Evolutionary conservation across 1,284 basidiomycete genomes (phyloP), one percentile per base, ranked within the genome.

Genomic region (Cutaneotrichosporon sp.): DNA sequence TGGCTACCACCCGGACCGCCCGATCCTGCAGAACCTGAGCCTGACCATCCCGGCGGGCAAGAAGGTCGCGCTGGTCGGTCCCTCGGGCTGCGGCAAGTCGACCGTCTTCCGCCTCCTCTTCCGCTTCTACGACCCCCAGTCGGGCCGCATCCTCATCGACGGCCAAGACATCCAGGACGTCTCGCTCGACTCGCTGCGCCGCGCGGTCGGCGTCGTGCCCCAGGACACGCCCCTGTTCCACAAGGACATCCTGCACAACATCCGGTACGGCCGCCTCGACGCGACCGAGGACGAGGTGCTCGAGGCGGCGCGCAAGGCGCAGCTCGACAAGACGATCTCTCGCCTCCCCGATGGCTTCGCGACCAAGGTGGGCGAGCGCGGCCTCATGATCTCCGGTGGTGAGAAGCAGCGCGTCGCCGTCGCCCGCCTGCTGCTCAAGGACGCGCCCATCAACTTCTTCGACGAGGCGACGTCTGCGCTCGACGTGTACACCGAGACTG

Each of bases 171-270:
- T 98, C 65, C 83, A 85, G 56, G 82, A 87, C 4, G 82, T 97
- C 3, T 85, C 89, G 67, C 79, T 97, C 50, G 84, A 86, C 42
- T 89, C 87, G 46, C 82, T 98, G 0, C 84, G 95, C 20, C 81
- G 81, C 52, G 82, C 85, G 1, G 89, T 99, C 50, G 97, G 95
- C 2, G 92, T 98, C 11, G 97, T 99, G 1, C 97, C 95, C 0
- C 95, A 99, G 78, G 97, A 99, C 73, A 99, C 95, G 20, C 94
- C 95, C 1, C 83, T 99, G 6, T 98, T 99, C 85, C 95, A 99
- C 79, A 89, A 90, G 18, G 89, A 97, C 74, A 89, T 99, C 56
- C 83, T 95, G 83, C 91, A 97, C 77, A 99, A 99, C 74, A 87
- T 99, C 55, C 84, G 93, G 8, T 99, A 99, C 75, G 95, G 95